These are phyloP conservation scores for Cercospora zeina DNA, from an alignment of 2,329 filamentous ascomycete genomes.

Conservation along the genomic window DNA sequence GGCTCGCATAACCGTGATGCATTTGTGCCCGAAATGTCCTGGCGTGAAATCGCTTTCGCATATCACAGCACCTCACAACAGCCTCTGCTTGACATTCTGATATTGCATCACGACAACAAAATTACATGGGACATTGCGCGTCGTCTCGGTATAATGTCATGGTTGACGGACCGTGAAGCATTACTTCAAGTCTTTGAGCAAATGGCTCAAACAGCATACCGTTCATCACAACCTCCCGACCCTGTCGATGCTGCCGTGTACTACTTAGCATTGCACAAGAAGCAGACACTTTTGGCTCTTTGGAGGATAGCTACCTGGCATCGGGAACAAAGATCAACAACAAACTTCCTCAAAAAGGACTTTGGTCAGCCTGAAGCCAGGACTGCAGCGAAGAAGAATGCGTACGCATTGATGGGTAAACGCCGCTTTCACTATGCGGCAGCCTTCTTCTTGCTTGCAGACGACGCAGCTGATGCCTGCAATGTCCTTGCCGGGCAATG, in stretches of 20 bases:
- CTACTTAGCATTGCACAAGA: conserved; percentile 86
- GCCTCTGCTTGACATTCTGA: conserved; percentile 70
- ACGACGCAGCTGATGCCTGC: conserved; percentile 79
- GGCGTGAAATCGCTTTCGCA: conserved; percentile 80
- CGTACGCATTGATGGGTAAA: conserved; percentile 90
- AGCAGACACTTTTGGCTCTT: conserved; percentile 81
- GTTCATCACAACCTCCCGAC: conserved; percentile 80
- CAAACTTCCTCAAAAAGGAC: conserved; percentile 81
- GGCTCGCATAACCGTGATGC: background rate
- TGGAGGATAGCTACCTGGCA: conserved; percentile 96
- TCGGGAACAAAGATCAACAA: conserved; percentile 77
- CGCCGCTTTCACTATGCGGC: conserved; percentile 91
- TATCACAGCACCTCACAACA: conserved; percentile 72
- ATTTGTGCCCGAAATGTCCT: conserved; percentile 52
- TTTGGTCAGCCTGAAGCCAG: conserved; percentile 85
- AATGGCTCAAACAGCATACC: conserved; percentile 92
- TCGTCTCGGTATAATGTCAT: conserved; percentile 91
- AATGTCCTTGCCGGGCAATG: conserved; percentile 84
- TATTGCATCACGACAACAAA: conserved; percentile 73
- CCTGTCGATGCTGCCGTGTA: conserved; percentile 88
- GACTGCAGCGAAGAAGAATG: conserved; percentile 90
- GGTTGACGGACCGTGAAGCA: conserved; percentile 75
- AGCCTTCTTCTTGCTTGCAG: conserved; percentile 90
- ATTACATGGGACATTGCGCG: conserved; percentile 83
- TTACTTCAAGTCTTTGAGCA: conserved; percentile 83